Base-by-base conservation (phyloP, 2,329 filamentous ascomycete genomes). In the Epichloe hybrida region DNA sequence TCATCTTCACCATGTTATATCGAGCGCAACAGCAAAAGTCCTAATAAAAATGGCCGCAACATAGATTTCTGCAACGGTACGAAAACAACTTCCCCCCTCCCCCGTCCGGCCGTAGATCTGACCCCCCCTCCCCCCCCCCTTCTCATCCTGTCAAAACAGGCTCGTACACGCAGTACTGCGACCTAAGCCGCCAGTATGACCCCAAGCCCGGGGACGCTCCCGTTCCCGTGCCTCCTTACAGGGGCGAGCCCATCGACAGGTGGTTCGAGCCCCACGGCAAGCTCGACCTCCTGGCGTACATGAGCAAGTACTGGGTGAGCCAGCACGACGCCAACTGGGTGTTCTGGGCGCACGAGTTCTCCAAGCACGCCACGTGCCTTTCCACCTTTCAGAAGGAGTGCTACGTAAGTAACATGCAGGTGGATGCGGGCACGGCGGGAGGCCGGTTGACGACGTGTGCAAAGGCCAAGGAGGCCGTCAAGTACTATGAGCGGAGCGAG, bases 291-390 rank as follows among this genome's bases (percentile, higher is more conserved):
- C 71, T 84, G 2, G 72, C 70, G 2, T 85, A 74, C 67, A 85
- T 85, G 81, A 77, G 80, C 60, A 80, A 73, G 59, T 74, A 59
- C 72, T 85, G 81, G 82, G 72, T 83, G 56, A 73, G 72, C 46
- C 77, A 78, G 56, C 67, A 67, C 53, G 72, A 74, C 46, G 70
- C 74, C 13, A 84, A 80, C 65, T 62, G 67, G 48, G 71, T 75
- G 36, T 77, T 86, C 66, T 84, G 81, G 80, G 81, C 66, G 39
- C 80, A 84, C 67, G 80, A 84, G 61, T 84, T 81, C 69, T 74
- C 71, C 66, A 84, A 84, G 69, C 80, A 83, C 64, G 81, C 74
- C 3, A 84, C 81, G 13, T 86, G 81, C 71, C 84, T 69, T 69
- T 79, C 74, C 45, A 83, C 76, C 53, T 84, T 85, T 60, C 79